These are phyloP conservation scores for Sungouiozyma intestinalis DNA, from an alignment of 805 yeast species.

Conservation along the genomic window DNA sequence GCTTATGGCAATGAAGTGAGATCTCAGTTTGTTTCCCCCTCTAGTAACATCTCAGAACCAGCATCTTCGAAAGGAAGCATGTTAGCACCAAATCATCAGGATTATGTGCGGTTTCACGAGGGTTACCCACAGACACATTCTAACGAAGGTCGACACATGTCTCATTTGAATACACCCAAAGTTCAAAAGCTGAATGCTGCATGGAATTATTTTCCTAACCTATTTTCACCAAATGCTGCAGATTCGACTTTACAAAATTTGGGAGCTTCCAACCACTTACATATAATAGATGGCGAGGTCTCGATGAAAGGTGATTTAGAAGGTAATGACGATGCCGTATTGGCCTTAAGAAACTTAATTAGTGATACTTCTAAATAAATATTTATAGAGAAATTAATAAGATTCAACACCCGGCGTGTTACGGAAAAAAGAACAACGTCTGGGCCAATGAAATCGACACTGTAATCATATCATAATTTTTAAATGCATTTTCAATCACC, in stretches of 20 bases:
- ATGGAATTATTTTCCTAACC: background rate
- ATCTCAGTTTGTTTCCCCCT: background rate
- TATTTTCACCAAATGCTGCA: background rate
- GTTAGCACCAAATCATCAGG: background rate
- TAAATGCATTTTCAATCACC: too few relatives aligned
- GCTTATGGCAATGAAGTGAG: background rate
- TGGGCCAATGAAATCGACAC: too few relatives aligned
- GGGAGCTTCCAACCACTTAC: background rate
- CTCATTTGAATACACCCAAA: background rate
- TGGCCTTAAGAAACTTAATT: constrained; percentile 22
- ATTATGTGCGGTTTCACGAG: background rate
- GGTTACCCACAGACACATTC: constrained; percentile 1
- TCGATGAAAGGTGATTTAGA: background rate
- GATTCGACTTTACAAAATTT: background rate
- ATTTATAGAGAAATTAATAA: background rate
- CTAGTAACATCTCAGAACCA: background rate
- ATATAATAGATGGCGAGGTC: background rate
- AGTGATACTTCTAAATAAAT: constrained; percentile 6
- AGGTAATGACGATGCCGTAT: constrained; percentile 23
- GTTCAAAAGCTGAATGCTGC: background rate
- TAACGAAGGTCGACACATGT: background rate
- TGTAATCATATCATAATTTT: too few relatives aligned
- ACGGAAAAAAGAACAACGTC: too few relatives aligned
- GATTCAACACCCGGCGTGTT: too few relatives aligned
- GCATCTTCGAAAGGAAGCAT: background rate